phyloP scores from a whole-genome alignment of 2,329 filamentous ascomycete species.

The Aureobasidium sp. region DNA sequence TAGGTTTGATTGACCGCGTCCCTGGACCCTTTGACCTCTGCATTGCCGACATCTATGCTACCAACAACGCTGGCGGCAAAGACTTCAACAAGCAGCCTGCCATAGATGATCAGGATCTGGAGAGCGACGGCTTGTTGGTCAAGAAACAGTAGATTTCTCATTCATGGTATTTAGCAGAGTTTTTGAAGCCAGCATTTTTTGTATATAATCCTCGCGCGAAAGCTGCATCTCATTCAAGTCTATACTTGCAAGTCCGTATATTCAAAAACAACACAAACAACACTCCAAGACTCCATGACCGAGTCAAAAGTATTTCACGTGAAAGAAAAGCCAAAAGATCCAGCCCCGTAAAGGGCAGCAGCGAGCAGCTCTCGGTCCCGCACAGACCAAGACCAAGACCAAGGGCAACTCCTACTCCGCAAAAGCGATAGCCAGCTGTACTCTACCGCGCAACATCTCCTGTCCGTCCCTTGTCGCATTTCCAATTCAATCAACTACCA shows the following conservation, averaged over 20 bases:
- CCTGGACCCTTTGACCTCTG: slow-evolving; percentile 82
- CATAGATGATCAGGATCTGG: not conserved
- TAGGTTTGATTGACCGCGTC: slow-evolving; percentile 81
- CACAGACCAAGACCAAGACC: not conserved
- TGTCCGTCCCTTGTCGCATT: no score
- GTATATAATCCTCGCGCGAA: not conserved
- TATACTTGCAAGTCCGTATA: not conserved
- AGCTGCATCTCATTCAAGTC: not conserved
- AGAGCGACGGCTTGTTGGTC: not conserved
- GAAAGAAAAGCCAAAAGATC: not conserved
- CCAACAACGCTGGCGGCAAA: slow-evolving; percentile 50
- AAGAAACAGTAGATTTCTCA: not conserved
- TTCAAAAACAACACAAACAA: not conserved
- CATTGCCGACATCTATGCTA: slow-evolving; percentile 84
- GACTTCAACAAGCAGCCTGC: slow-evolving; percentile 19
- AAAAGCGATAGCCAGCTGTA: slow-evolving; percentile 1
- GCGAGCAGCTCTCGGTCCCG: not conserved
- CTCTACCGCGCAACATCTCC: not conserved
- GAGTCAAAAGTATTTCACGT: not conserved
- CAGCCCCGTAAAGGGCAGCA: not conserved
- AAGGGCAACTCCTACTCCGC: not conserved
- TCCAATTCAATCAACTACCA: no score
- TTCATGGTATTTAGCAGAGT: not conserved
- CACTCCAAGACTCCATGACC: no score
- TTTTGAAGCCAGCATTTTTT: not conserved